Percentiles rank a stretch among this genome's conserved stretches.
phyloP scores from a whole-genome alignment of 2,329 filamentous ascomycete genomes.

The Lachnellula suecica region DNA sequence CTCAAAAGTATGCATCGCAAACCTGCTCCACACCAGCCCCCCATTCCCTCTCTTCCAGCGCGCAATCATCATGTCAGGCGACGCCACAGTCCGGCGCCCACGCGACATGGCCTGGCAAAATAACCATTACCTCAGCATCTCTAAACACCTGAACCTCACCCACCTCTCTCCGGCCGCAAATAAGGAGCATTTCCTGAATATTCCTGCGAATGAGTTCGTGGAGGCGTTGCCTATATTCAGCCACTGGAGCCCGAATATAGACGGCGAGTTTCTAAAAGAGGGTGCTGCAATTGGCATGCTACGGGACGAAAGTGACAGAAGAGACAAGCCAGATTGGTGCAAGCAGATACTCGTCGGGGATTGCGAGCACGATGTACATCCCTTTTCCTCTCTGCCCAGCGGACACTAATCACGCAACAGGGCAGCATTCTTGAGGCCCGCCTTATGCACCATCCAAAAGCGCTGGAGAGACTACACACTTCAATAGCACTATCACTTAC shows the following conservation, averaged over 20 bases:
- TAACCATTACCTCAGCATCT: slow-evolving; percentile 1
- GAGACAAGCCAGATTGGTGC: slow-evolving; percentile 19
- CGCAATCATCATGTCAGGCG: slow-evolving; percentile 20
- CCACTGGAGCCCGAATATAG: slow-evolving; percentile 17
- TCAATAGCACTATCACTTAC: slow-evolving; percentile 1
- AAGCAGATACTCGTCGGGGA: slow-evolving; percentile 15
- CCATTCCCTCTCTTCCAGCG: slow-evolving; percentile 12
- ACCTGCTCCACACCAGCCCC: slow-evolving; percentile 5
- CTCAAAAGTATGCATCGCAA: slow-evolving; percentile 14
- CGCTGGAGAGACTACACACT: slow-evolving; percentile 6
- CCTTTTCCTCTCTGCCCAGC: not conserved
- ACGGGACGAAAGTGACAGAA: not conserved
- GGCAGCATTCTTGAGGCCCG: slow-evolving; percentile 15
- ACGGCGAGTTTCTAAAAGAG: slow-evolving; percentile 8
- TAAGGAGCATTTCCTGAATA: slow-evolving; percentile 2
- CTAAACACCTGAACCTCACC: slow-evolving; percentile 1
- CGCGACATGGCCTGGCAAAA: slow-evolving; percentile 14
- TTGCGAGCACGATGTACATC: slow-evolving; percentile 15
- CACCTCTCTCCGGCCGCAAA: not conserved
- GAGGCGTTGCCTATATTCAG: slow-evolving; percentile 11
- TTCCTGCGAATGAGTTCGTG: slow-evolving; percentile 5
- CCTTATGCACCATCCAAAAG: slow-evolving; percentile 11
- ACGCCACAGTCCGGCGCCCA: slow-evolving; percentile 16
- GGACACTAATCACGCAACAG: not conserved
- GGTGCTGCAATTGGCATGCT: slow-evolving; percentile 12